Evolutionary conservation across 306 rosid genomes (phyloP), one percentile per base, ranked within the genome.

Genomic region (Crataegus laevigata): DNA sequence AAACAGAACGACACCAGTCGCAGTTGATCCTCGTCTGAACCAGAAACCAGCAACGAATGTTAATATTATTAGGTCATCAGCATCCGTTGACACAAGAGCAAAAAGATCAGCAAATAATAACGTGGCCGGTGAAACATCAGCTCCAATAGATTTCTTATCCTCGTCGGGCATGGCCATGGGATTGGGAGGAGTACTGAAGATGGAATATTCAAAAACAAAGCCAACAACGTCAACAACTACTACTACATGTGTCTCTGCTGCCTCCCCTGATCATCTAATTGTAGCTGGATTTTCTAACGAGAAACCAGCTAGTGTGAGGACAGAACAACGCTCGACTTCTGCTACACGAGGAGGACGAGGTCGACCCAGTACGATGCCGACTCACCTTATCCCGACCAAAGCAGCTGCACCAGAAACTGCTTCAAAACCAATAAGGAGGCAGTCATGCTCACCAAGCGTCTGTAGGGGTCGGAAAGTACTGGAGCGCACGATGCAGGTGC

Each of bases 361-460:
- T 22, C 62, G 14, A 58, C 13, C 81, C 75, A 2, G 6, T 18
- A 15, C 60, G 60, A 42, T 3, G 15, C 24, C 26, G 12, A 54
- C 26, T 4, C 63, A 58, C 17, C 18, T 7, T 30, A 11, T 24
- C 26, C 63, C 12, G 63, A 4, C n/a, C 58, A 52, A 69, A 28
- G 22, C 74, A 18, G 58, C 59, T 10, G 61, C 18, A 29, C n/a
- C 29, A 28, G 18, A 61, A 61, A 15, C 17, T 24, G 24, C 69
- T 11, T 4, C 52, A 17, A 13, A 45, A 61, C 11, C 25, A 22
- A 9, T 10, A 11, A 67, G 80, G 66, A 75, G 89, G 70, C 89
- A 86, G 50, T 87, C 96, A 62, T 76, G 87, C 65, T 93, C 94
- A 51, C 91, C 93, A 22, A 83, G 85, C 54, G 80, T 85, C 77